phyloP scores from a whole-genome alignment of 306 rosid genomes.

The Trifolium subterraneum region DNA sequence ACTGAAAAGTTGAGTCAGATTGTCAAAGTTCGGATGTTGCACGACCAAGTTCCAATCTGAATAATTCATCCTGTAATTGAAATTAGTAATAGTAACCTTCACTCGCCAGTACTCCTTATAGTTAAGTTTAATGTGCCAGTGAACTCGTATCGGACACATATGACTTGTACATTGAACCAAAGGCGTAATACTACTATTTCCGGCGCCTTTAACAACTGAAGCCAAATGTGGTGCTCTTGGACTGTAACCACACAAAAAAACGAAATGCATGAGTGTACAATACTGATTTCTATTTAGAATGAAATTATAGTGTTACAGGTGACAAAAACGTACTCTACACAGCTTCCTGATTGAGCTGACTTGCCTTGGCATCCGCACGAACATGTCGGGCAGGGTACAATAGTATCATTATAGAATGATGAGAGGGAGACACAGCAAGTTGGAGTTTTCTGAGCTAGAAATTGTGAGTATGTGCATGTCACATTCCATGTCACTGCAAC shows the following conservation, averaged over 20 bases:
- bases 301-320: slow-evolving; percentile 21
- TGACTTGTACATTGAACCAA: slow-evolving; percentile 81
- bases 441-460: slow-evolving; percentile 76
- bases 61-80: slow-evolving; percentile 80
- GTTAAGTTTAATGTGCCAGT: slow-evolving; percentile 88
- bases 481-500: slow-evolving; percentile 93
- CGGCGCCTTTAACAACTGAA: slow-evolving; percentile 58
- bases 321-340: slow-evolving; percentile 67
- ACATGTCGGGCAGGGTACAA: slow-evolving; percentile 79
- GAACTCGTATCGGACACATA: slow-evolving; percentile 91
- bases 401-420: slow-evolving; percentile 78
- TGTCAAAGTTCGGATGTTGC: slow-evolving; percentile 94
- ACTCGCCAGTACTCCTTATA: slow-evolving; percentile 91
- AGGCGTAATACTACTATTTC: slow-evolving; percentile 51
- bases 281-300: slow-evolving; percentile 8
- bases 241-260: slow-evolving; percentile 48
- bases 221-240: slow-evolving; percentile 61
- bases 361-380: slow-evolving; percentile 79
- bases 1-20: slow-evolving; percentile 84
- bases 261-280: slow-evolving; percentile 11
- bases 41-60: slow-evolving; percentile 82
- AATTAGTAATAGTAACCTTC: slow-evolving; percentile 83
- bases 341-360: slow-evolving; percentile 57
- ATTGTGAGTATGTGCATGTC: slow-evolving; percentile 87
- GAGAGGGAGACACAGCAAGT: slow-evolving; percentile 92